Base-by-base conservation (phyloP, 306 rosid genomes). In the Dalbergia cochinchinensis region DNA sequence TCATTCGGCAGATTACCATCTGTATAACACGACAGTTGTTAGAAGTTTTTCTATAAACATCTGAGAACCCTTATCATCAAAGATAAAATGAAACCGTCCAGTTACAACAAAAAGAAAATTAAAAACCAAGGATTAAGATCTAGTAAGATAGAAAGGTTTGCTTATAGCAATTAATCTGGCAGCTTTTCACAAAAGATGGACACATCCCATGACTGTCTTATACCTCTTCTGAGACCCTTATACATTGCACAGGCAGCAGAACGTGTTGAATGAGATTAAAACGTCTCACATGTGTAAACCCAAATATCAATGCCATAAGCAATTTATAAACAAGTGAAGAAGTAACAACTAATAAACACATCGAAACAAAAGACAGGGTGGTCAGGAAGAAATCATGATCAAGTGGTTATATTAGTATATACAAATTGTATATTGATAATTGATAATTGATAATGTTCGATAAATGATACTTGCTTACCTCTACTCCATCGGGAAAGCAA, bases 401-500 rank as follows among this genome's bases (percentile, higher is more conserved):
- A 68, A 12, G 44, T 13, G 19, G 67, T 33, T 62, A 62, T 62
- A 62, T 45, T 50, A 50, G 6, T 14, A 50, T 50, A 15, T 50
- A 3, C 4, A 26, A 26, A 26, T 26, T 26, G 31, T 26, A 50
- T 48, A 14, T 54, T 45, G 51, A 45, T 9, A 45, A 57, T 54
- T 45, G 51, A 45, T 9, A 45, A 57, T 16, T 3, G 34, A 58
- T 4, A 18, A 8, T 8, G 33, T 58, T 22, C 63, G 8, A 34
- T 4, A 19, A 9, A 55, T 15, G 51, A 55, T 15, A 67, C 14
- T 80, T 71, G 14, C 67, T 20, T 82, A 90, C 97, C 73, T 90
- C 93, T 18, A 33, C 64, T 69, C 99, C 99, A 75, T 95, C 88
- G 4, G 98, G 96, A 79, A 95, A 95, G 79, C 99, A 95, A 8